Base-by-base conservation (phyloP, 768 basidiomycete genomes). In the Pleurotus tuber-regium region DNA sequence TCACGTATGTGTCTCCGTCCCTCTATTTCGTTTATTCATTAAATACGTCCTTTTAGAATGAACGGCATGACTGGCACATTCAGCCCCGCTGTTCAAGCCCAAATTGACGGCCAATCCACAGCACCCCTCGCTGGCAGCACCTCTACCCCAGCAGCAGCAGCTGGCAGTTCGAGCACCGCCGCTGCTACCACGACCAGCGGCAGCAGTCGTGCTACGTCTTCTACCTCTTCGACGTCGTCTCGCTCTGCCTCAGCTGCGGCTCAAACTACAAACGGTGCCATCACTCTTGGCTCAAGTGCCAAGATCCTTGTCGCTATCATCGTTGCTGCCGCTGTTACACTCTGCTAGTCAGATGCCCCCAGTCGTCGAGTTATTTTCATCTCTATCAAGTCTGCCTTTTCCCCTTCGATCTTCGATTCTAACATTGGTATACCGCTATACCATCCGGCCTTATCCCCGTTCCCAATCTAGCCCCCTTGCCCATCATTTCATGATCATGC, bases 11-110 rank as follows among this genome's bases (percentile, higher is more conserved):
- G 16, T 14, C 39, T 49, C 31, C 9, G 28, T 43, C 11, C 41
- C 25, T 10, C 14, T 21, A n/a, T 18, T 7, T 19, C 7, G 4
- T 29, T 11, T n/a, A 31, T 4, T 30, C 9, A 31, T 40, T 31
- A 12, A 7, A 23, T 21, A 50, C 36, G 51, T 12, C 21, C 50
- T 35, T 19, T 51, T 19, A 90, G 87, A 6, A 57, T 93, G 63
- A 58, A 66, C n/a, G 69, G 74, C 51, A 92, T 92, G 91, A 77
- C 74, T 2, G 92, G 92, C 26, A 61, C 61, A 0, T 94, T 92
- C 74, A 84, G 74, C 62, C 58, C 74, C 1, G 56, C 74, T 2
- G 64, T 85, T 14, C 72, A 78, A 48, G 67, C 76, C 4, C 74
- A 87, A 62, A 85, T 92, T 58, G 70, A 72, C 36, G 86, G 83